Percentiles rank a stretch among this genome's conserved stretches.
Evolutionary conservation across 306 rosid genomes (phyloP).

Genomic region (Quercus variabilis): DNA sequence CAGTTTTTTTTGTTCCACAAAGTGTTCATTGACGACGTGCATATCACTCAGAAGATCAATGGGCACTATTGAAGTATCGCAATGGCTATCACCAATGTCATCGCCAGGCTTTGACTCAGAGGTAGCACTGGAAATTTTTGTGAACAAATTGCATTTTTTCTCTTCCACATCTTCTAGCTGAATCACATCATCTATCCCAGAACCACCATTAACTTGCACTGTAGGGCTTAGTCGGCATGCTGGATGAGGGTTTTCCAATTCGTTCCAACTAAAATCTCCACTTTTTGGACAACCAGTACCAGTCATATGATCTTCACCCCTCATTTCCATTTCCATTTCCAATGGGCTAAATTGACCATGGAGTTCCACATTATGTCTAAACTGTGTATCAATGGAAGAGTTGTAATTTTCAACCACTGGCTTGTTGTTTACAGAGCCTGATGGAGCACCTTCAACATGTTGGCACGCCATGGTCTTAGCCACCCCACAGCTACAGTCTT

Average conservation of each 20-base stretch:
- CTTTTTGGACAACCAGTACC: constrained; percentile 1
- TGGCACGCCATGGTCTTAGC: constrained; percentile 12
- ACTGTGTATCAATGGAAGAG: constrained; percentile 4
- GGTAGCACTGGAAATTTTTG: constrained; percentile 2
- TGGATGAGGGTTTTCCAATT: constrained; percentile 2
- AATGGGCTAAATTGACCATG: background rate
- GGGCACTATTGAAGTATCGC: background rate
- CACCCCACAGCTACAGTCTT: constrained; percentile 12
- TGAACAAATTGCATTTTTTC: background rate
- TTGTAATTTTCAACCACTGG: constrained; percentile 12
- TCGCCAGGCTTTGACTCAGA: constrained; percentile 1
- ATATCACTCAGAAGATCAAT: background rate
- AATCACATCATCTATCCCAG: background rate
- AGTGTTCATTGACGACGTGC: background rate
- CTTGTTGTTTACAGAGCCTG: background rate
- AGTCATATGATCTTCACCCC: constrained; percentile 18
- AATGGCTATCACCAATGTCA: background rate
- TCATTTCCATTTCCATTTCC: constrained; percentile 23
- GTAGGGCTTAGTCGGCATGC: background rate
- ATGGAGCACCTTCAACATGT: background rate
- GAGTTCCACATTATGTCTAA: constrained; percentile 2
- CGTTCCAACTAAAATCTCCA: background rate
- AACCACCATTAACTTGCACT: constrained; percentile 13
- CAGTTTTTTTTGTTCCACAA: constrained; percentile 1
- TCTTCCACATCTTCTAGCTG: background rate